Base-by-base conservation (phyloP, 1,139 yeast species). In the Nakaseomyces uthaithaninus region DNA sequence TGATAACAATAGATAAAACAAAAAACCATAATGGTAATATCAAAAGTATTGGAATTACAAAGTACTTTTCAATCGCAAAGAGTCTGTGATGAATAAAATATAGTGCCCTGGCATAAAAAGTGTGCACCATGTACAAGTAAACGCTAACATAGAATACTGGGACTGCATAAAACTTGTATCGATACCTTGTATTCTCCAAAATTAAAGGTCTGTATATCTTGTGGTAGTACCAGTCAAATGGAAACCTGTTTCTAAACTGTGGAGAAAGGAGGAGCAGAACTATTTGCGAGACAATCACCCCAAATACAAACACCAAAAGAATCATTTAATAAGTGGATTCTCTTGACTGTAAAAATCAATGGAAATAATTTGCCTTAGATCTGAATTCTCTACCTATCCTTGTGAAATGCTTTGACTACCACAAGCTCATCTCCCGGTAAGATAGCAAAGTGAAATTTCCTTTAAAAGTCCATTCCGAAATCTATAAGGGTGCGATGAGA, bases 261-360 rank as follows among this genome's bases (percentile, higher is more conserved):
- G 62, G 62, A 2, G 62, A 57, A 12, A 57, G 36, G 11, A 59
- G 39, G 9, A 57, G 42, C 8, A 55, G 41, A 5, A 50, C 36
- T 2, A 55, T 47, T 36, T 57, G 62, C 1, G 37, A 16, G 3
- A 51, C 17, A 6, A 36, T 12, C 30, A 36, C 5, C n/a, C 7
- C 12, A 5, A 36, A 8, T 25, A 19, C 20, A 5, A 26, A 3
- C n/a, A 8, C 4, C 10, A 23, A 9, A 12, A 31, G 20, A 4
- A 31, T 7, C 35, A 19, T 20, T 22, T 22, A 22, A 22, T n/a
- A n/a, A n/a, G n/a, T n/a, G n/a, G n/a, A n/a, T n/a, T n/a, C n/a
- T n/a, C n/a, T n/a, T n/a, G n/a, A n/a, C n/a, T n/a, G n/a, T n/a
- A n/a, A n/a, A n/a, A n/a, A n/a, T n/a, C n/a, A n/a, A n/a, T n/a